These are phyloP conservation scores for Alisma plantagoaquatica DNA, from an alignment of 106 monocot species.

Conservation along the genomic window DNA sequence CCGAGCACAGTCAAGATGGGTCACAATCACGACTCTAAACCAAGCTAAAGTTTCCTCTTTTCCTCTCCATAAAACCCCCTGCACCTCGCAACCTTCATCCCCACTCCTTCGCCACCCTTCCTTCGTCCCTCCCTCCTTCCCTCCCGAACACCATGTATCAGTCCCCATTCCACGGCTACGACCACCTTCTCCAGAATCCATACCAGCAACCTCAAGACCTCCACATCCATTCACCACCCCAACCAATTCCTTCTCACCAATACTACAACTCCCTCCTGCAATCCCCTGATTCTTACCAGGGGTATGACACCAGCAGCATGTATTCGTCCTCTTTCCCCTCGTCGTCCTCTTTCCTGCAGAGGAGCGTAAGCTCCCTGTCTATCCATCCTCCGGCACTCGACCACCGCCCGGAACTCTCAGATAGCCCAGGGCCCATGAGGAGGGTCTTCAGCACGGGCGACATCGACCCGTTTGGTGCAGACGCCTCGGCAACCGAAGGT, in stretches of 20 bases:
- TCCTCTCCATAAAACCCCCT: too few species aligned
- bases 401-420: neutral
- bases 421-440: neutral
- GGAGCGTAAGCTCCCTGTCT: constrained; percentile 5
- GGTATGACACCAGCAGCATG: too few species aligned
- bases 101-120: neutral
- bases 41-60: too few species aligned
- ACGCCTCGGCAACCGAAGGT: too few species aligned
- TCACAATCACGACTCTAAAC: too few species aligned
- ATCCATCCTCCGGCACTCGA: neutral
- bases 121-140: neutral
- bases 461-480: neutral
- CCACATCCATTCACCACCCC: too few species aligned
- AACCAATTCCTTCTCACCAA: too few species aligned
- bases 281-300: too few species aligned
- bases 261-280: too few species aligned
- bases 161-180: neutral
- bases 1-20: too few species aligned
- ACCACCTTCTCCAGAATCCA: neutral
- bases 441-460: constrained; percentile 10
- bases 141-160: neutral
- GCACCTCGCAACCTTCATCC: too few species aligned
- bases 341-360: neutral
- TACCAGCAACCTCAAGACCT: neutral
- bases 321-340: neutral